Base-by-base conservation (phyloP, 2,329 filamentous ascomycete genomes). In the Parasarocladium wereldwijsianum region DNA sequence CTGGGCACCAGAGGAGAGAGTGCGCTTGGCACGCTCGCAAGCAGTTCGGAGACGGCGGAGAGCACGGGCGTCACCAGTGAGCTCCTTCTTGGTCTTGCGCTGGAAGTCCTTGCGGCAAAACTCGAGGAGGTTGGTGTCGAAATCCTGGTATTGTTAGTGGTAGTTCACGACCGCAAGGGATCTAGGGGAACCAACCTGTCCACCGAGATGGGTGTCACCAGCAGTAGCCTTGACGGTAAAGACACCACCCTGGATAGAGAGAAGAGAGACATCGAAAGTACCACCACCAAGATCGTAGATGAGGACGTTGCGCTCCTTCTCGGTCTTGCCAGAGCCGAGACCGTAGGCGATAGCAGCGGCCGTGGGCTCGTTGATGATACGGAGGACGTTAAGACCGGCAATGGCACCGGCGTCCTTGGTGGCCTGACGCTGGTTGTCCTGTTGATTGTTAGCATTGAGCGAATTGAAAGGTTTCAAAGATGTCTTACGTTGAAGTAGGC, bases 401-500 rank as follows among this genome's bases (percentile, higher is more conserved):
- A 98, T 98, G 58, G 87, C 81, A 77, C 90, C 90, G 43, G 90
- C 90, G 55, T 96, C 90, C 78, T 96, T 96, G 66, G 90, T 98
- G 43, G 90, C 83, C 66, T 96, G 90, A 66, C 90, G 81, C 71
- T 98, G 90, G 72, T 93, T 93, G 76, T 98, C 90, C n/a, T n/a
- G n/a, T n/a, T n/a, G n/a, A n/a, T n/a, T n/a, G n/a, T n/a, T n/a
- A n/a, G n/a, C n/a, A n/a, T n/a, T n/a, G n/a, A n/a, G n/a, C n/a
- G n/a, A n/a, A n/a, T n/a, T n/a, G n/a, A n/a, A n/a, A n/a, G n/a
- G n/a, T n/a, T n/a, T n/a, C n/a, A n/a, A n/a, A n/a, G n/a, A n/a
- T n/a, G n/a, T n/a, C n/a, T n/a, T n/a, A n/a, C n/a, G 73, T 96
- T 96, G 83, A 98, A 98, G 75, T 98, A 98, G 55, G 90, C 90